These are phyloP conservation scores for Dovyalis caffra DNA, from an alignment of 345 rosid species.

Conservation along the genomic window DNA sequence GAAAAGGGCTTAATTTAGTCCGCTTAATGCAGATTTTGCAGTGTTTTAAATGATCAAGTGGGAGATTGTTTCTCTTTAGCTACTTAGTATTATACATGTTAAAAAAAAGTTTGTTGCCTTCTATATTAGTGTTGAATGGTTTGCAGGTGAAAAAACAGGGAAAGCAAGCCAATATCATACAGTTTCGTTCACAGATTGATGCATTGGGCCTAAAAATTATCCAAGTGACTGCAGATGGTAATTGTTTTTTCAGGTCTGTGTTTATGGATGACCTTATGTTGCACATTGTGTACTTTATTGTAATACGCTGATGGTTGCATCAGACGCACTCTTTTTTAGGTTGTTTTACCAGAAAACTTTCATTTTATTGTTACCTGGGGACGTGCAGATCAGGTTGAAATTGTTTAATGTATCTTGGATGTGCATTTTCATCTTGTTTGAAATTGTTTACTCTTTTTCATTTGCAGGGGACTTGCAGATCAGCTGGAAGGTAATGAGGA, in stretches of 20 bases:
- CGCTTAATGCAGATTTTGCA: neutral
- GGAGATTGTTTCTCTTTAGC: neutral
- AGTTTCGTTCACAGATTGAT: slow-evolving; percentile 65
- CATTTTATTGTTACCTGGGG: too few relatives aligned
- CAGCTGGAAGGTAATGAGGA: slow-evolving; percentile 87
- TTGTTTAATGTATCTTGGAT: neutral
- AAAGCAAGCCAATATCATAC: slow-evolving; percentile 61
- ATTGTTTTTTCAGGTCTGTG: slow-evolving; percentile 94
- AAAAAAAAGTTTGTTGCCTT: neutral
- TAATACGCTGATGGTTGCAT: neutral
- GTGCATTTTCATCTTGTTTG: slow-evolving; percentile 11
- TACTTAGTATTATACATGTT: neutral
- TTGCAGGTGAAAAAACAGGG: slow-evolving; percentile 67
- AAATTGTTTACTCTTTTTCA: slow-evolving; percentile 34
- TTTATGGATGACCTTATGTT: slow-evolving; percentile 1
- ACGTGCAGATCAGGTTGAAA: too few relatives aligned
- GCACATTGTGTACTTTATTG: neutral
- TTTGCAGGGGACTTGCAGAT: slow-evolving; percentile 80
- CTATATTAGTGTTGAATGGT: neutral
- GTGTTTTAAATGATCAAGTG: neutral
- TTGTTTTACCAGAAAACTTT: too few relatives aligned
- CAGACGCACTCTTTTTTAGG: too few relatives aligned
- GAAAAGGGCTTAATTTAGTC: neutral
- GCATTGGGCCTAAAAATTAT: slow-evolving; percentile 66
- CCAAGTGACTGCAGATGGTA: slow-evolving; percentile 87